Evolutionary conservation across 2,329 filamentous ascomycete species (phyloP).

Genomic region (Hypoxylon sp.): DNA sequence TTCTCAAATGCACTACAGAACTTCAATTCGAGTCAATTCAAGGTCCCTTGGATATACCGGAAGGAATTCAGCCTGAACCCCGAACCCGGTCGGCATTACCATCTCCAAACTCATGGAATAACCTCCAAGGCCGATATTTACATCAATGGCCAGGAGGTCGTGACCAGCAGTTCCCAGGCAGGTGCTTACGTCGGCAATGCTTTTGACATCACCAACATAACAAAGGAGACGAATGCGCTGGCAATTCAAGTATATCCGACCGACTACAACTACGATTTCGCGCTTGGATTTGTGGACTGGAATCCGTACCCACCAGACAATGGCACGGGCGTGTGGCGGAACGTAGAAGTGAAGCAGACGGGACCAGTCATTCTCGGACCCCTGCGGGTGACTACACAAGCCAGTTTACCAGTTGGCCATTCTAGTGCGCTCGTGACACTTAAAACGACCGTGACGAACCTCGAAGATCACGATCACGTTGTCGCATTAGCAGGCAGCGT

Average conservation of each 20-base stretch:
- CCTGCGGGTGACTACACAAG: slow-evolving; percentile 63
- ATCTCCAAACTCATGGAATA: slow-evolving; percentile 72
- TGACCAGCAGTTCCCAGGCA: slow-evolving; percentile 63
- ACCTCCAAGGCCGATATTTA: slow-evolving; percentile 73
- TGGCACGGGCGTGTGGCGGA: slow-evolving; percentile 74
- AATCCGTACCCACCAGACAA: slow-evolving; percentile 74
- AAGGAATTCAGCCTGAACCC: slow-evolving; percentile 64
- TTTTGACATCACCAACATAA: slow-evolving; percentile 68
- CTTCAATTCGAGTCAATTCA: slow-evolving; percentile 64
- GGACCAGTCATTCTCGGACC: slow-evolving; percentile 65
- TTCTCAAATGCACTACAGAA: slow-evolving; percentile 65
- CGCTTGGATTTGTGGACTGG: slow-evolving; percentile 74
- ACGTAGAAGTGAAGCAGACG: slow-evolving; percentile 69
- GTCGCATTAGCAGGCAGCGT: slow-evolving; percentile 57
- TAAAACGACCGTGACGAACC: slow-evolving; percentile 58
- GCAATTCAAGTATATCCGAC: slow-evolving; percentile 70
- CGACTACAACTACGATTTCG: slow-evolving; percentile 72
- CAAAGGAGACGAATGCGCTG: slow-evolving; percentile 63
- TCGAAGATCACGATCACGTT: slow-evolving; percentile 59
- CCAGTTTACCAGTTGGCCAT: slow-evolving; percentile 51
- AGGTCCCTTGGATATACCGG: slow-evolving; percentile 72
- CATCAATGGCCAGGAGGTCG: slow-evolving; percentile 69
- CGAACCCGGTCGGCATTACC: slow-evolving; percentile 60
- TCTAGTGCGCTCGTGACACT: slow-evolving; percentile 58
- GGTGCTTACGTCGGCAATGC: slow-evolving; percentile 71